Evolutionary conservation across 192 early-diverging fungal genomes (phyloP), one percentile per base, ranked within the genome.

Genomic region (Kickxella alabastrina): DNA sequence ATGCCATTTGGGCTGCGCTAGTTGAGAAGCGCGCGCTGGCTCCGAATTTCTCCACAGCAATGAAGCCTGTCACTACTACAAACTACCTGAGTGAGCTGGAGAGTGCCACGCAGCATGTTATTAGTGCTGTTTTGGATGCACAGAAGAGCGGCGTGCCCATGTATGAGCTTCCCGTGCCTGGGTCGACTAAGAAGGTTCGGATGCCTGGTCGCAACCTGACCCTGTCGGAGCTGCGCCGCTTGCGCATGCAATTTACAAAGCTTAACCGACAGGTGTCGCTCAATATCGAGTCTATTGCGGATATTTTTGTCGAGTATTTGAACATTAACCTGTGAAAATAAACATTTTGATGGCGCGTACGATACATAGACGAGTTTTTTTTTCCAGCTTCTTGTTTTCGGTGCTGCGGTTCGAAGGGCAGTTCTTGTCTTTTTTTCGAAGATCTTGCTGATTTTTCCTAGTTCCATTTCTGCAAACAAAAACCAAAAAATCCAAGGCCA

Each of bases 71-170:
- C 1, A 83, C 84, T 15, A 90, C 90, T 43, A 90, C 92, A 4
- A 97, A 95, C 64, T 95, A 95, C 47, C 59, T 95, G 41, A 85
- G 88, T 50, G 91, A 97, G 65, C 78, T 98, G 49, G 94, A 98
- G 51, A 77, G 84, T 29, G 80, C 80, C 6, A 90, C 91, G 0
- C 76, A 85, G 64, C 85, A 87, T 29, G 80, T 98, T 12, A 85
- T 91, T 10, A 84, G 86, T 46, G 79, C 79, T 0, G 62, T 95
- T 6, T 47, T 94, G 40, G 86, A 92, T 22, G 82, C 83, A 17
- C 89, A 93, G 60, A 90, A 87, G 36, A 75, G 83, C 29, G 80
- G 80, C 23, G 59, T 79, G 23, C 58, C 80, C 36, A 80, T 78
- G 26, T 81, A 57, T 3, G 35, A 73, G 23, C 71, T 91, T 13